These are phyloP conservation scores for Amylocystis lapponica DNA, from an alignment of 768 basidiomycete species.

Conservation along the genomic window DNA sequence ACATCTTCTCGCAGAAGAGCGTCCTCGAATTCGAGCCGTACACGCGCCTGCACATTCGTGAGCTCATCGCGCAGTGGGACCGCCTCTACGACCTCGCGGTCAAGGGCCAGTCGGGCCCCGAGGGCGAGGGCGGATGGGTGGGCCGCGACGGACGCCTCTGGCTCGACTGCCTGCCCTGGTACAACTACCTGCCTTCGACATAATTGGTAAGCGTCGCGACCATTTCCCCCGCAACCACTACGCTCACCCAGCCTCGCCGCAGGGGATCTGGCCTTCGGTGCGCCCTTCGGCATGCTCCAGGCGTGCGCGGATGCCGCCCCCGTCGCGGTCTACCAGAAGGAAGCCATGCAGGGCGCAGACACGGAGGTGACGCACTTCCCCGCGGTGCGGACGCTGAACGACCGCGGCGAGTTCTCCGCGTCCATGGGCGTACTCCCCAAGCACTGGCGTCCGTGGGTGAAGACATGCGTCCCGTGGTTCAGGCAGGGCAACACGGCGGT, in stretches of 20 bases:
- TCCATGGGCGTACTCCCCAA: slow-evolving; percentile 76
- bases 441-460: slow-evolving; percentile 61
- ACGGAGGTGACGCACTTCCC: slow-evolving; percentile 51
- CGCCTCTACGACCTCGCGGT: slow-evolving; percentile 49
- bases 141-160: slow-evolving; percentile 60
- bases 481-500: slow-evolving; percentile 59
- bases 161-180: slow-evolving; percentile 71
- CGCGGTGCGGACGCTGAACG: slow-evolving; percentile 81
- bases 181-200: slow-evolving; percentile 68
- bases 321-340: slow-evolving; percentile 52
- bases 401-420: slow-evolving; percentile 82
- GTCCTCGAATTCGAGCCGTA: slow-evolving; percentile 86
- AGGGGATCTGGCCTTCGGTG: slow-evolving; percentile 81
- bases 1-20: slow-evolving; percentile 80
- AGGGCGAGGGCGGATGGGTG: slow-evolving; percentile 59
- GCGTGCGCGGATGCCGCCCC: slow-evolving; percentile 68
- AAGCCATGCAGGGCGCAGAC: slow-evolving; percentile 49
- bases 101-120: slow-evolving; percentile 50
- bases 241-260: slow-evolving; percentile 39
- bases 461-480: slow-evolving; percentile 66
- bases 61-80: slow-evolving; percentile 73
- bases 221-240: background rate
- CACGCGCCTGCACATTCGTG: slow-evolving; percentile 58
- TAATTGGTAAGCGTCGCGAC: slow-evolving; percentile 47
- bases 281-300: slow-evolving; percentile 84